phyloP scores from a whole-genome alignment of 495 filamentous ascomycete genomes.

The Rusavskia elegans region DNA sequence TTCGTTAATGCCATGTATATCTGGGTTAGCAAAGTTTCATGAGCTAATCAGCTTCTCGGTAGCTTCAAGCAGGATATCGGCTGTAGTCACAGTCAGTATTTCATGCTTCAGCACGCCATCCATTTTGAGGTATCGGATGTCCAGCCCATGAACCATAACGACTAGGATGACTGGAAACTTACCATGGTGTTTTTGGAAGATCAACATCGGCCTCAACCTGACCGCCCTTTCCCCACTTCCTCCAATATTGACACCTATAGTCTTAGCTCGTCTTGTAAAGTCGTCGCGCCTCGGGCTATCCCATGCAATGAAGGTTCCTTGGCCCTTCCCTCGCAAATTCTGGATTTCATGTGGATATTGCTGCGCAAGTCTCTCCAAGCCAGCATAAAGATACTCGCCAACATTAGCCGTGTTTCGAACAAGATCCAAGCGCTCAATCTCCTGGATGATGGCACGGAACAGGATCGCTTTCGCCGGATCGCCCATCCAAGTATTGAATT shows the following conservation, averaged over 20 bases:
- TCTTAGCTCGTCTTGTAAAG: conserved; percentile 70
- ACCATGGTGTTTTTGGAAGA: conserved; percentile 90
- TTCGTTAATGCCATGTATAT: neutral
- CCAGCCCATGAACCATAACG: too few relatives aligned
- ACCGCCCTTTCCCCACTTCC: conserved; percentile 71
- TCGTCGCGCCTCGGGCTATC: conserved; percentile 75
- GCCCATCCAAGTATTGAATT: conserved; percentile 99
- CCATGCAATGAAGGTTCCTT: conserved; percentile 95
- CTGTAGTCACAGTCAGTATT: conserved; percentile 20
- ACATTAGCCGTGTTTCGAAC: conserved; percentile 67
- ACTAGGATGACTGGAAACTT: conserved; percentile 20
- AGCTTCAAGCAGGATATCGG: conserved; percentile 47
- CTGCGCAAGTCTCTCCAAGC: conserved; percentile 50
- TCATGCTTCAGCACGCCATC: too few relatives aligned
- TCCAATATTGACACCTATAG: conserved; percentile 80
- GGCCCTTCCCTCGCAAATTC: conserved; percentile 85
- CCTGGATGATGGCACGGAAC: conserved; percentile 81
- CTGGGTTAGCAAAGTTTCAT: conserved; percentile 14
- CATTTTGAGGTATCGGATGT: too few relatives aligned
- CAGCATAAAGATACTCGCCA: conserved; percentile 67
- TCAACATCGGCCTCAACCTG: conserved; percentile 81
- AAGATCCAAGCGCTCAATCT: conserved; percentile 67
- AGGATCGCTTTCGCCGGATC: conserved; percentile 81
- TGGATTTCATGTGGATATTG: conserved; percentile 71
- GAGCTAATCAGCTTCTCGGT: conserved; percentile 63